Percentiles rank a stretch among this genome's conserved stretches.
Conservation (phyloP, 2,329 filamentous ascomycete genomes). For the Epichloe gansuensis region DNA sequence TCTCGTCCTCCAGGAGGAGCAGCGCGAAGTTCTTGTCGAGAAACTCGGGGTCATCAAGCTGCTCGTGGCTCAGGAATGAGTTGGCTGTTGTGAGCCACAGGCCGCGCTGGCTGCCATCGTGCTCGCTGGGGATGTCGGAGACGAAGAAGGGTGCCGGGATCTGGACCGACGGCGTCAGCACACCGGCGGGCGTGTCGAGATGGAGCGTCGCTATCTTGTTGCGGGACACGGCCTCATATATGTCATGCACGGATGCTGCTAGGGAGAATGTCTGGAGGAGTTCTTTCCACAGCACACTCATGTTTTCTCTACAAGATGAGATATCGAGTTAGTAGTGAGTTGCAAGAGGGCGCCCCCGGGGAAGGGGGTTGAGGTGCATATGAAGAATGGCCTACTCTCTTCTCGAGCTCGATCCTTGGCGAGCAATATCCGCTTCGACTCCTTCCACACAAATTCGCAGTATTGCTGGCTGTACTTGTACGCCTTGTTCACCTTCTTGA, state of each 20-base stretch:
- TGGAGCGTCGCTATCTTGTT: slow-evolving; percentile 80
- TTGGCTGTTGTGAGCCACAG: slow-evolving; percentile 84
- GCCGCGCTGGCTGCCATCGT: slow-evolving; percentile 58
- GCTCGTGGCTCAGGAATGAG: slow-evolving; percentile 57
- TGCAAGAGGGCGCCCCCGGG: too few species aligned
- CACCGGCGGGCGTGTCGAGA: slow-evolving; percentile 50
- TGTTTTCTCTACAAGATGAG: slow-evolving; percentile 34
- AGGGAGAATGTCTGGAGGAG: slow-evolving; percentile 64
- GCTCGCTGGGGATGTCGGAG: slow-evolving; percentile 56
- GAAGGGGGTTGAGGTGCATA: too few species aligned
- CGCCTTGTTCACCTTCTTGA: slow-evolving; percentile 85
- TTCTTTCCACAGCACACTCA: slow-evolving; percentile 57
- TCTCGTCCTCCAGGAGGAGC: slow-evolving; percentile 72
- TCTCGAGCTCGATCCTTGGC: slow-evolving; percentile 76
- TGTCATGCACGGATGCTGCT: slow-evolving; percentile 68
- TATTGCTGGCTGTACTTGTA: slow-evolving; percentile 87
- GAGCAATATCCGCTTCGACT: slow-evolving; percentile 70
- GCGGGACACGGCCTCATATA: slow-evolving; percentile 69
- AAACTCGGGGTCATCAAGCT: slow-evolving; percentile 50
- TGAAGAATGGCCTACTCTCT: slow-evolving; percentile 31
- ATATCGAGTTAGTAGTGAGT: not conserved
- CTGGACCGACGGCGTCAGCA: slow-evolving; percentile 50
- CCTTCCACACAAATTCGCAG: slow-evolving; percentile 81
- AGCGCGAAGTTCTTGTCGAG: slow-evolving; percentile 81
- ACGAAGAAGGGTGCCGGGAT: slow-evolving; percentile 58